Evolutionary conservation across 1,284 basidiomycete genomes (phyloP).

Genomic region (Chondrostereum purpureum): DNA sequence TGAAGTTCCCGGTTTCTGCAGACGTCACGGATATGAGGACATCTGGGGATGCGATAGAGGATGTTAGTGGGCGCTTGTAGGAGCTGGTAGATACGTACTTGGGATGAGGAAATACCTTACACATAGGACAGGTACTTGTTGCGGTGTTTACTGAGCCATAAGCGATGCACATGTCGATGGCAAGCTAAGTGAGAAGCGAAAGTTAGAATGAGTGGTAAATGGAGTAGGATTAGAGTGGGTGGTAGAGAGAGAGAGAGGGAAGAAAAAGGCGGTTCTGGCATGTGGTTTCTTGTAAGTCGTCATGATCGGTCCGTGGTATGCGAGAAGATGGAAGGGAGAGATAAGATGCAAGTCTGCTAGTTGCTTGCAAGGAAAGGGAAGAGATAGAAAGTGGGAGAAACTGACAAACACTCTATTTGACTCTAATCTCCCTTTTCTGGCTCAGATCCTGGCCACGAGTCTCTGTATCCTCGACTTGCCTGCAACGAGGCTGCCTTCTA

Average conservation of each 20-base stretch:
- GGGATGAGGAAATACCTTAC: slow-evolving; percentile 65
- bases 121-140: slow-evolving; percentile 69
- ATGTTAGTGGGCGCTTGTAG: slow-evolving; percentile 13
- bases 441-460: too few species aligned
- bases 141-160: slow-evolving; percentile 62
- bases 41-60: slow-evolving; percentile 35
- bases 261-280: slow-evolving; percentile 36
- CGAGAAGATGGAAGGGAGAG: not conserved
- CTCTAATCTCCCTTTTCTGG: too few species aligned
- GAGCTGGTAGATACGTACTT: slow-evolving; percentile 33
- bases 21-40: slow-evolving; percentile 66
- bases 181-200: slow-evolving; percentile 19
- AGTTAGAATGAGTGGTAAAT: slow-evolving; percentile 22
- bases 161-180: slow-evolving; percentile 58
- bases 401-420: too few species aligned
- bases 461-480: too few species aligned
- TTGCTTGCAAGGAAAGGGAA: too few species aligned
- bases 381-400: too few species aligned
- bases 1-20: slow-evolving; percentile 67
- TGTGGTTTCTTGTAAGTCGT: slow-evolving; percentile 39
- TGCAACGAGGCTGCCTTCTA: too few species aligned
- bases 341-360: too few species aligned
- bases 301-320: slow-evolving; percentile 33
- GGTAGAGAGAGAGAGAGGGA: slow-evolving; percentile 36
- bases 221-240: slow-evolving; percentile 38